These are phyloP conservation scores for Xylariaceae sp. DNA, from an alignment of 2,329 filamentous ascomycete genomes.

Conservation along the genomic window DNA sequence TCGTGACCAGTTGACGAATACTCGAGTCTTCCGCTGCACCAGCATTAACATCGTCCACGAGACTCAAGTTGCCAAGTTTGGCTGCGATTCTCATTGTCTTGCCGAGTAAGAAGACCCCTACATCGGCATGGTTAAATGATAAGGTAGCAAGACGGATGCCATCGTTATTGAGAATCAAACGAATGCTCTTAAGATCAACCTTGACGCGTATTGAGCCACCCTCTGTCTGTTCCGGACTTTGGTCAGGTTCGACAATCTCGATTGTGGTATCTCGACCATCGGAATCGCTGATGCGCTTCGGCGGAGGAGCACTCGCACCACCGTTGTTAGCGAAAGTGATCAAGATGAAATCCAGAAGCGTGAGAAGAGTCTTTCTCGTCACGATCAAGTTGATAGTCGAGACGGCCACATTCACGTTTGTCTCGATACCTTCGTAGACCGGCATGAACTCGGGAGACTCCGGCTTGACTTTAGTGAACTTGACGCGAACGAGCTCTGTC, in stretches of 20 bases:
- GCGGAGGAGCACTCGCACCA: conserved; percentile 28
- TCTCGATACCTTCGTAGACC: conserved; percentile 89
- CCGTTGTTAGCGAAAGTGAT: conserved; percentile 74
- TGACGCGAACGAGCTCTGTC: conserved; percentile 80
- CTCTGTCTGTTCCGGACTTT: conserved; percentile 38
- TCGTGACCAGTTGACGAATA: conserved; percentile 83
- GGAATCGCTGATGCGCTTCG: conserved; percentile 32
- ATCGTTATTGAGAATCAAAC: conserved; percentile 94
- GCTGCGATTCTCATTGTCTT: conserved; percentile 85
- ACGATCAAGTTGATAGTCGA: conserved; percentile 97
- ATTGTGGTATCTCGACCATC: conserved; percentile 37
- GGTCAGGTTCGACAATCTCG: conserved; percentile 37
- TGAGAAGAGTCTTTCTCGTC: conserved; percentile 87
- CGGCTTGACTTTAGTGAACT: conserved; percentile 83
- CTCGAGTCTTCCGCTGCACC: conserved; percentile 78
- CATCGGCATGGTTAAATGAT: conserved; percentile 86
- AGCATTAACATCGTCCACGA: conserved; percentile 91
- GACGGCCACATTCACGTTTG: conserved; percentile 83
- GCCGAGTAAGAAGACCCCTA: conserved; percentile 82
- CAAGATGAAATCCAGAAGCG: conserved; percentile 88
- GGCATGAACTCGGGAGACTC: conserved; percentile 91
- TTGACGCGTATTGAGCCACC: conserved; percentile 86
- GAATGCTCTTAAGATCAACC: conserved; percentile 87
- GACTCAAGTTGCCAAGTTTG: conserved; percentile 77
- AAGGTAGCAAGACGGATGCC: conserved; percentile 90